These are phyloP conservation scores for Infundibulicybe gibba DNA, from an alignment of 768 basidiomycete species.

Conservation along the genomic window DNA sequence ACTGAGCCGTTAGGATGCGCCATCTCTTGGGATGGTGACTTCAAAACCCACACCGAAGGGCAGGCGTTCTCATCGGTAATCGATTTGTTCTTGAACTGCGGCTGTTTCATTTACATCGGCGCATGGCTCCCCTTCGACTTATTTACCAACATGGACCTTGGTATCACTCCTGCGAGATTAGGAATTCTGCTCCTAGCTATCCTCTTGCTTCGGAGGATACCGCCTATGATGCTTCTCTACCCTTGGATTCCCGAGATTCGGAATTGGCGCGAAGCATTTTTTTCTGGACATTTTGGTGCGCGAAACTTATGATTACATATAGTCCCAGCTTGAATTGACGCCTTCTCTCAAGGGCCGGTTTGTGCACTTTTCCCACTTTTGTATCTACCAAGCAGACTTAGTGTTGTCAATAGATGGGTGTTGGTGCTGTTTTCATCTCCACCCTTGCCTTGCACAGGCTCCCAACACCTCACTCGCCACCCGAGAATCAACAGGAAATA, in stretches of 20 bases:
- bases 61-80: slow-evolving; percentile 89
- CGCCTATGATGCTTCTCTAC: slow-evolving; percentile 72
- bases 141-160: slow-evolving; percentile 54
- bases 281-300: slow-evolving; percentile 87
- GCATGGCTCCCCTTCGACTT: slow-evolving; percentile 76
- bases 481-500: slow-evolving; percentile 64
- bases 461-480: slow-evolving; percentile 53
- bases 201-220: slow-evolving; percentile 76
- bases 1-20: slow-evolving; percentile 85
- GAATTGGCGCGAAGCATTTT: slow-evolving; percentile 83
- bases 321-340: slow-evolving; percentile 25
- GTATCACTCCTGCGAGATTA: slow-evolving; percentile 69
- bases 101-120: slow-evolving; percentile 81
- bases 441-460: slow-evolving; percentile 65
- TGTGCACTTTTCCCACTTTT: not conserved
- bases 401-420: slow-evolving; percentile 66
- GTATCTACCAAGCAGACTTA: too few relatives aligned
- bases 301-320: slow-evolving; percentile 1
- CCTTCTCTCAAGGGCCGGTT: not conserved
- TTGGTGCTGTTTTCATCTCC: slow-evolving; percentile 86
- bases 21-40: slow-evolving; percentile 89
- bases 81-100: slow-evolving; percentile 81
- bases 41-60: slow-evolving; percentile 76
- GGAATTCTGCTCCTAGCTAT: slow-evolving; percentile 64
- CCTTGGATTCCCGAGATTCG: slow-evolving; percentile 84